phyloP scores from a whole-genome alignment of 2,329 filamentous ascomycete genomes.

The Paracoccidioides brasiliensis region DNA sequence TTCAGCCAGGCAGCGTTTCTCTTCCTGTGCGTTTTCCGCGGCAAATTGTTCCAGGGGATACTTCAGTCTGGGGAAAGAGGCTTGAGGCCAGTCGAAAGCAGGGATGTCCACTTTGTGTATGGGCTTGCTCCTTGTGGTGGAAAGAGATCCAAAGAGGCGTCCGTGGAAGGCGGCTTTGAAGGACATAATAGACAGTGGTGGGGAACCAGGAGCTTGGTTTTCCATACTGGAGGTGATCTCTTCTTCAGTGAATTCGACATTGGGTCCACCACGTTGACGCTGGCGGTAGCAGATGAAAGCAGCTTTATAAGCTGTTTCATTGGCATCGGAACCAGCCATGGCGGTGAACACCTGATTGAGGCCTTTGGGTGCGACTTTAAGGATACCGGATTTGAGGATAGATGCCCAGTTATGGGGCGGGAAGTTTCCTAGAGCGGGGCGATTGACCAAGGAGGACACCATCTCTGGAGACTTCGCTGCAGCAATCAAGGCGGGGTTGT shows the following conservation, averaged over 20 bases:
- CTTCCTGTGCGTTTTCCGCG: conserved; percentile 68
- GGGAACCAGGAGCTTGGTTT: conserved; percentile 66
- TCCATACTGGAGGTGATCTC: conserved; percentile 65
- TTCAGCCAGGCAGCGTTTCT: conserved; percentile 68
- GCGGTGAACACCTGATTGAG: conserved; percentile 83
- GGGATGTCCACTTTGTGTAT: conserved; percentile 94
- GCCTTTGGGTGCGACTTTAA: conserved; percentile 71
- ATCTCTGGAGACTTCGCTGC: conserved; percentile 66
- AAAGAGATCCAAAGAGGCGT: conserved; percentile 74
- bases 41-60: conserved; percentile 73
- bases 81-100: conserved; percentile 89
- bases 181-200: conserved; percentile 70
- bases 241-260: conserved; percentile 65
- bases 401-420: conserved; percentile 72
- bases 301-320: conserved; percentile 89
- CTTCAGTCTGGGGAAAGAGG: conserved; percentile 70
- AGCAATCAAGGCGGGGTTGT: conserved; percentile 62
- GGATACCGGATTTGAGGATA: conserved; percentile 64
- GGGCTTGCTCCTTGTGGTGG: conserved; percentile 80
- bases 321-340: conserved; percentile 79
- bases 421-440: conserved; percentile 83
- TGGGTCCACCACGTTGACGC: conserved; percentile 61
- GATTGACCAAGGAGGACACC: conserved; percentile 69
- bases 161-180: conserved; percentile 87
- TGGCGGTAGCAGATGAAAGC: conserved; percentile 88